A percentile compares a stretch with the other conserved stretches of the same genome.
Evolutionary conservation across 2,329 filamentous ascomycete species (phyloP).

Genomic region (Aspergillaceae sp.): DNA sequence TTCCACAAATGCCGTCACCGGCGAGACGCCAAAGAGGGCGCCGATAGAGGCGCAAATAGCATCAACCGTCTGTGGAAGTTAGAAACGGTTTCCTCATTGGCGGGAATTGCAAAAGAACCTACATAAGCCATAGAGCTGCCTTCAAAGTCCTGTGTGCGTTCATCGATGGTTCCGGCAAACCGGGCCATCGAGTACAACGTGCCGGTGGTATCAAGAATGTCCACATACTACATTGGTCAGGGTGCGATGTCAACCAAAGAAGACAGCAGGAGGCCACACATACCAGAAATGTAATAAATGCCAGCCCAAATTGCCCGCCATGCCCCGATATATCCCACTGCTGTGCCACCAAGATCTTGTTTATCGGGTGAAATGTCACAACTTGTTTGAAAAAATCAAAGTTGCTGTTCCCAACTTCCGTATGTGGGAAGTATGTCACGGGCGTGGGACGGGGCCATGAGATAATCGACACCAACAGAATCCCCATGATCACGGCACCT

Average conservation of each 20-base stretch:
- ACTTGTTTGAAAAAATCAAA: conserved; percentile 88
- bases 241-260: not conserved
- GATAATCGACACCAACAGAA: conserved; percentile 75
- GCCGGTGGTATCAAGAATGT: conserved; percentile 79
- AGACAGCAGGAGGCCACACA: not conserved
- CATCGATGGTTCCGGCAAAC: conserved; percentile 71
- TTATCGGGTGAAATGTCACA: conserved; percentile 72
- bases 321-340: conserved; percentile 63
- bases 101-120: conserved; percentile 2
- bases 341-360: conserved; percentile 59
- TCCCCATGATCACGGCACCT: conserved; percentile 76
- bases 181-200: conserved; percentile 85
- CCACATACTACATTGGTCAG: conserved; percentile 52
- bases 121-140: conserved; percentile 73
- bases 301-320: conserved; percentile 69
- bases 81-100: not conserved
- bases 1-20: conserved; percentile 80
- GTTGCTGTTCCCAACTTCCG: conserved; percentile 54
- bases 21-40: conserved; percentile 65
- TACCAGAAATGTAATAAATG: conserved; percentile 71
- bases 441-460: conserved; percentile 72
- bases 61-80: conserved; percentile 53
- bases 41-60: conserved; percentile 73
- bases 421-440: conserved; percentile 76
- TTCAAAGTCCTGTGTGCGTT: conserved; percentile 78